Base-by-base conservation (phyloP, 2,329 filamentous ascomycete species). In the Arthrobotrys entomopaga region DNA sequence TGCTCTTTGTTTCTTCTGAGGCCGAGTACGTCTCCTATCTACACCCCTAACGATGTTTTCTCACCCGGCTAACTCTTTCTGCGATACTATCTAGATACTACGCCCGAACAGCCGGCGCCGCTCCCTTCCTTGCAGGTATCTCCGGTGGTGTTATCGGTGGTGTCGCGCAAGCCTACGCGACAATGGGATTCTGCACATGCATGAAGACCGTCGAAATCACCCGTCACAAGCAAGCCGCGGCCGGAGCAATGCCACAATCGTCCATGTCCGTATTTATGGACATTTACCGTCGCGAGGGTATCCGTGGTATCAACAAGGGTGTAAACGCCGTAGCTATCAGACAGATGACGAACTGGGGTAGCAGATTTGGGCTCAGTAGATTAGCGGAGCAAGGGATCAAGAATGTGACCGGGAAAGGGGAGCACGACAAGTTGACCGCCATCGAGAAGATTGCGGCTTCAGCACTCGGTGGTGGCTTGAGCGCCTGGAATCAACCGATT, bases 201-300 rank as follows among this genome's bases (percentile, higher is more conserved):
- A 99, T 99, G 95, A 99, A 99, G 89, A 99, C 95, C 77, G 95
- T 98, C 78, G 95, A 99, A 84, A 99, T 99, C 84, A 99, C 95
- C 81, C 96, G 97, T 85, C 91, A 95, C 87, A 98, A 98, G 88
- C 86, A 95, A 81, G 93, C 92, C 13, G 90, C 92, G 38, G 78
- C 88, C 49, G 95, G 95, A 79, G 88, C 90, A 78, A 92, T 92
- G 85, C 91, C 92, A 22, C 91, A 89, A n/a, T 89, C 92, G 80
- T 98, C 95, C 78, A 96, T 96, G 83, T 87, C 89, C 79, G 98
- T 95, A 72, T 99, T 99, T 84, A 95, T 94, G 90, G 90, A 91
- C 81, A 99, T 99, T 83, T 99, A 96, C 86, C 91, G 91, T 81
- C 88, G 89, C 80, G 95, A 99, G 83, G 95, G 95, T 80, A 92